Evolutionary conservation across 768 basidiomycete genomes (phyloP), one percentile per base, ranked within the genome.

Genomic region (Lentinula edodes): DNA sequence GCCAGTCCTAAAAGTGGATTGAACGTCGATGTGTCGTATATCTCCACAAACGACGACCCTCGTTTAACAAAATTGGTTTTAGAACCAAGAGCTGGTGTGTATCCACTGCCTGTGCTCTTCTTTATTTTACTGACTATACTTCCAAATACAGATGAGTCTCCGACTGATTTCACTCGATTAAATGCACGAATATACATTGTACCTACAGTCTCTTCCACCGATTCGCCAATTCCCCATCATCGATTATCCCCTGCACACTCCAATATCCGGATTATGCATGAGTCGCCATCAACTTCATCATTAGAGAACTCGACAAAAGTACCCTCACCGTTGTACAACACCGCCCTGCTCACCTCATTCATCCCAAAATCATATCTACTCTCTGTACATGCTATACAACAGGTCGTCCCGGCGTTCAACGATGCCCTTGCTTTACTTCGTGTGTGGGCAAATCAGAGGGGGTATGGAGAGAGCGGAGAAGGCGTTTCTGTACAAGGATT

Each of bases 381-480:
- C 36, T 73, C 78, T 8, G 75, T 83, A 7, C 83, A 89, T 67
- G 68, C 77, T 52, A 65, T 84, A 35, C 80, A 83, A 51, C 76
- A 88, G 45, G 75, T 81, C 10, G 74, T 83, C 9, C 80, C 89
- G 0, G 80, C 86, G 0, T 94, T 92, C 70, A 71, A 73, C 1
- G 88, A 95, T 55, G 92, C 92, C 0, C 71, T 93, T 8, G 79
- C 89, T 0, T 78, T 98, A 0, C 82, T 98, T 15, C 83, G 93
- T 9, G 82, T 95, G 15, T 99, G 97, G 97, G 92, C 91, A 1
- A 86, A 87, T 54, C 90, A 95, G 66, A 80, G 95, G 45, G 93
- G 93, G 0, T 94, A 88, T 65, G 80, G 84, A 2, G 79, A 81
- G 63, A 84, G 88, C 10, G 72, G 74, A 4, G 73, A 77, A 3